Base-by-base conservation (phyloP, 495 filamentous ascomycete species). In the Penicillium riverlandense region DNA sequence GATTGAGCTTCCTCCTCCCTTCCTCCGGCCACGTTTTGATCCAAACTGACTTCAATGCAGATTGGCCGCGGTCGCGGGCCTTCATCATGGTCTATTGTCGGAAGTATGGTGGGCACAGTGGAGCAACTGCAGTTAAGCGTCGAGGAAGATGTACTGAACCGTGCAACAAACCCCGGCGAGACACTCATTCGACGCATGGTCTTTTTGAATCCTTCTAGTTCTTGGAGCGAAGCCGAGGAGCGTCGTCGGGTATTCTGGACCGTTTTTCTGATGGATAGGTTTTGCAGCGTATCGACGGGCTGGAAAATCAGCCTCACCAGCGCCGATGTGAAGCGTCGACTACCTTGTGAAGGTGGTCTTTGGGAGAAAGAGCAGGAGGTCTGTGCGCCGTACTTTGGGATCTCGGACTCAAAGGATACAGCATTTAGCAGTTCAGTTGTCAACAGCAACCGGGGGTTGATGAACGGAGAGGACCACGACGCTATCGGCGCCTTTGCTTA, bases 251-350 rank as follows among this genome's bases (percentile, higher is more conserved):
- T 57, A 0, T 61, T 61, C 39, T 61, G 57, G 57, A 47, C 48
- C 0, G 52, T 59, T 1, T 59, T 59, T 8, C 33, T 59, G 8
- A 56, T 62, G 50, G 58, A 62, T 37, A 42, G 58, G 9, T 62
- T 59, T 34, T 61, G 58, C 41, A 54, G 45, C 29, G 48, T 57
- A 1, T 53, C 59, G 9, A 57, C 53, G 3, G 59, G 56, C 8
- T 62, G 51, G 56, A 53, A 59, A 6, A 36, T 53, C 1, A 54
- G 57, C 35, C 43, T 60, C 1, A 52, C 50, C 6, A 48, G 55
- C 15, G 65, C 54, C 37, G 63, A 69, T 40, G 61, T 72, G 0
- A 57, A 63, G 22, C 65, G 66, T 7, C 61, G 65, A 4, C 50
- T 72, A 8, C 68, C 68, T 9, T 65, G 63, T 36, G 62, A 67